phyloP scores from a whole-genome alignment of 805 yeast species.

The Saccharomycopsis selenospora region DNA sequence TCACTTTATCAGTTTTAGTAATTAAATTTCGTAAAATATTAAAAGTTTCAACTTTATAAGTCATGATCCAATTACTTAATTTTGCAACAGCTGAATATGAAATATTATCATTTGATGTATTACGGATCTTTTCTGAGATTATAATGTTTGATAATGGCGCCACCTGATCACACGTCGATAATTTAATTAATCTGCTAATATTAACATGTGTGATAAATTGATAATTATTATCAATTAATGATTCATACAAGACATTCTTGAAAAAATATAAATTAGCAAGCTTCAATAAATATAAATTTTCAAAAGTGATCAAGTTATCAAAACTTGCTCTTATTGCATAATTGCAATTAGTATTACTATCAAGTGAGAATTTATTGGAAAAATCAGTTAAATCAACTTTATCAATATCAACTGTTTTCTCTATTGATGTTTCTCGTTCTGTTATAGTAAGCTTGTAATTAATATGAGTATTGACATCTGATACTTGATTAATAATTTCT shows the following conservation, averaged over 20 bases:
- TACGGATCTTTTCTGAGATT: background rate
- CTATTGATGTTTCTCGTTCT: no score
- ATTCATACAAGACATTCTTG: constrained; percentile 13
- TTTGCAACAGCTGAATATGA: background rate
- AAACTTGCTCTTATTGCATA: background rate
- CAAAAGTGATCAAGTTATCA: background rate
- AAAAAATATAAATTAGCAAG: constrained; percentile 7
- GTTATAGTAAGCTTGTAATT: no score
- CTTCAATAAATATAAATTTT: constrained; percentile 2
- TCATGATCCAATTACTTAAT: background rate
- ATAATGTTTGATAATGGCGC: background rate
- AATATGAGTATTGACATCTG: no score
- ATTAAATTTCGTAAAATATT: constrained; percentile 5
- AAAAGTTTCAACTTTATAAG: constrained; percentile 6
- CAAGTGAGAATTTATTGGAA: background rate
- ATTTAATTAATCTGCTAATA: no score
- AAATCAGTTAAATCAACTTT: background rate
- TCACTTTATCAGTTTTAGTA: background rate
- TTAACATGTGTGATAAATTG: no score
- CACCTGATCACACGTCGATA: background rate
- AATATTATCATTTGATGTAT: background rate
- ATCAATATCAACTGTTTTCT: background rate
- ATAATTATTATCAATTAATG: background rate
- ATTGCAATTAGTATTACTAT: background rate
- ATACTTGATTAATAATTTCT: no score